Conservation (phyloP, 108 stramenopile species). For the Schizochytrium sp. region DNA sequence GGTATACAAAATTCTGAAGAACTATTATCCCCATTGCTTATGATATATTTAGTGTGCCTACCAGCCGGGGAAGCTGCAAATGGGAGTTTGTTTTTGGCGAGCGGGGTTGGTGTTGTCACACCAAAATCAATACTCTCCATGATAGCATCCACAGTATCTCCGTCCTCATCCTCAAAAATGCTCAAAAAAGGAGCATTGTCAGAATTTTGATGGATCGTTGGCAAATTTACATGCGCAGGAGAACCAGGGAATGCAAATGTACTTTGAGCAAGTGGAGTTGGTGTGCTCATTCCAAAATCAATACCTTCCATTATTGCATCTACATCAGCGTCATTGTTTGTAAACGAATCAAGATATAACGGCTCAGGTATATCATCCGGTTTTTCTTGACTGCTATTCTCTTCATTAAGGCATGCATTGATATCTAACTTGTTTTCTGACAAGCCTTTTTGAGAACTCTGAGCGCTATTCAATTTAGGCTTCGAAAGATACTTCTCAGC, state of each 20-base stretch:
- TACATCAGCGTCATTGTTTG: background rate
- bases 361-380: no score
- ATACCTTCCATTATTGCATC: background rate
- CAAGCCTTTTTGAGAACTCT: no score
- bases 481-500: no score
- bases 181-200: background rate
- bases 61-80: no score
- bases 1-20: no score
- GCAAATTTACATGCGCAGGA: background rate
- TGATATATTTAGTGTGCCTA: no score
- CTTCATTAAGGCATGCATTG: no score
- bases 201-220: background rate
- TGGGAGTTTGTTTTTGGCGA: background rate
- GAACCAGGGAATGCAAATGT: no score
- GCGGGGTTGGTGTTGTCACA: slow-evolving; percentile 13
- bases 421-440: no score
- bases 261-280: background rate
- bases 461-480: no score
- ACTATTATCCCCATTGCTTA: no score
- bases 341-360: background rate
- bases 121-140: slow-evolving; percentile 10
- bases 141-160: slow-evolving; percentile 7
- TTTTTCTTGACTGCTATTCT: no score
- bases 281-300: slow-evolving; percentile 4
- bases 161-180: background rate